These are phyloP conservation scores for Choiromyces venosus DNA, from an alignment of 495 filamentous ascomycete species.

Conservation along the genomic window DNA sequence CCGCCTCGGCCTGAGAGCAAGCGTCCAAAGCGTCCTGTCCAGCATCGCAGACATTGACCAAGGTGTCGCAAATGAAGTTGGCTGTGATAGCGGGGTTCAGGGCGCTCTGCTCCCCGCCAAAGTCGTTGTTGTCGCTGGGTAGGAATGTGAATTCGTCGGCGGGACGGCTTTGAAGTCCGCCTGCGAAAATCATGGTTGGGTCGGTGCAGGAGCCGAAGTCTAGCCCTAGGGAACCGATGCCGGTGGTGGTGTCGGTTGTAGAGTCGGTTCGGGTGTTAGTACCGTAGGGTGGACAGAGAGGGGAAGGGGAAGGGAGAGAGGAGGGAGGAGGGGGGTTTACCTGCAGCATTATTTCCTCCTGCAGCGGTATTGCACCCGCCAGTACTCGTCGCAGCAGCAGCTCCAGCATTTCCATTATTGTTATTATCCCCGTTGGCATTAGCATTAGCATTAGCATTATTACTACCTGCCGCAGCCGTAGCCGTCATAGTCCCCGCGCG, in stretches of 20 bases:
- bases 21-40: conserved; percentile 46
- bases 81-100: conserved; percentile 62
- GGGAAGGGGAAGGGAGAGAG: conserved; percentile 4
- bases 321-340: conserved; percentile 5
- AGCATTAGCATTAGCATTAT: background rate
- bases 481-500: background rate
- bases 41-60: conserved; percentile 53
- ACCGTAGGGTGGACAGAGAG: conserved; percentile 8
- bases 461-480: conserved; percentile 4
- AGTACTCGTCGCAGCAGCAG: conserved; percentile 1
- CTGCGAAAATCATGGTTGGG: conserved; percentile 53
- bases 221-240: conserved; percentile 24
- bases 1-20: conserved; percentile 48
- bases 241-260: background rate
- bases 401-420: background rate
- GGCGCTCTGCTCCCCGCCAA: conserved; percentile 50
- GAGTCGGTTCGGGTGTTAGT: conserved; percentile 15
- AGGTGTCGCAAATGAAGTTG: conserved; percentile 56
- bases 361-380: background rate
- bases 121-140: conserved; percentile 44
- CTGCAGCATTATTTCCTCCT: too few species aligned
- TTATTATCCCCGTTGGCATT: background rate
- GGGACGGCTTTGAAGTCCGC: conserved; percentile 47
- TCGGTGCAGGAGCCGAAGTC: conserved; percentile 52
- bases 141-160: conserved; percentile 54